phyloP scores from a whole-genome alignment of 495 filamentous ascomycete species.

The Neurospora sp. region DNA sequence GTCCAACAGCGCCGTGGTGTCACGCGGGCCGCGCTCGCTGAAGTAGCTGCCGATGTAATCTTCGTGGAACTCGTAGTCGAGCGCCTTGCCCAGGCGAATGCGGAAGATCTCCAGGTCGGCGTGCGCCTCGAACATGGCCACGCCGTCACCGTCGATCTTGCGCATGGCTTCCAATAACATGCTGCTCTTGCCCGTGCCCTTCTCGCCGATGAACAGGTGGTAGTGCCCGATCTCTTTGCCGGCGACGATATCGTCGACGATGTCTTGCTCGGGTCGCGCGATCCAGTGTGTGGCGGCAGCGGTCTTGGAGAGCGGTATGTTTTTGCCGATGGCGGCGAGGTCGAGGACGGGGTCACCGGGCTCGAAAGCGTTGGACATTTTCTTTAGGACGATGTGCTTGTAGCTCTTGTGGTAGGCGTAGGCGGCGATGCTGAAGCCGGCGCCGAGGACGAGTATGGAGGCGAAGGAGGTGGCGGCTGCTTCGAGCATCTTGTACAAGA shows the following conservation, averaged over 20 bases:
- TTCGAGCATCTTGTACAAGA: slow-evolving; percentile 70
- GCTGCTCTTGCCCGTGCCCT: slow-evolving; percentile 90
- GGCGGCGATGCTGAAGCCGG: slow-evolving; percentile 58
- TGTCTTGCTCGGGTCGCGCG: slow-evolving; percentile 63
- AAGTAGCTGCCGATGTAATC: slow-evolving; percentile 95
- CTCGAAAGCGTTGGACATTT: slow-evolving; percentile 89
- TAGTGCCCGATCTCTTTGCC: slow-evolving; percentile 69
- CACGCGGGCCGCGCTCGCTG: slow-evolving; percentile 83
- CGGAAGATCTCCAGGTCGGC: slow-evolving; percentile 92
- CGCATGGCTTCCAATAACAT: slow-evolving; percentile 94
- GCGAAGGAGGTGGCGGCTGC: slow-evolving; percentile 76
- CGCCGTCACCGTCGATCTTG: slow-evolving; percentile 74
- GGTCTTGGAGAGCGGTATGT: slow-evolving; percentile 37
- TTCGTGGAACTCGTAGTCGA: slow-evolving; percentile 84
- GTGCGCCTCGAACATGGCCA: slow-evolving; percentile 92
- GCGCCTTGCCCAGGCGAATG: slow-evolving; percentile 77
- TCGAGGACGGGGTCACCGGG: slow-evolving; percentile 88
- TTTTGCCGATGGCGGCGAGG: slow-evolving; percentile 63
- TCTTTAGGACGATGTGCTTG: slow-evolving; percentile 76
- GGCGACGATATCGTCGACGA: slow-evolving; percentile 67
- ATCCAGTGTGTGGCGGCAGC: slow-evolving; percentile 69
- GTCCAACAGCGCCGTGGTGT: slow-evolving; percentile 81
- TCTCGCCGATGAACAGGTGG: slow-evolving; percentile 88
- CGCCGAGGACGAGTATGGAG: slow-evolving; percentile 74
- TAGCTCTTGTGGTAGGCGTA: slow-evolving; percentile 83